phyloP scores from a whole-genome alignment of 257 asterid species.

The Rehmannia glutinosa region DNA sequence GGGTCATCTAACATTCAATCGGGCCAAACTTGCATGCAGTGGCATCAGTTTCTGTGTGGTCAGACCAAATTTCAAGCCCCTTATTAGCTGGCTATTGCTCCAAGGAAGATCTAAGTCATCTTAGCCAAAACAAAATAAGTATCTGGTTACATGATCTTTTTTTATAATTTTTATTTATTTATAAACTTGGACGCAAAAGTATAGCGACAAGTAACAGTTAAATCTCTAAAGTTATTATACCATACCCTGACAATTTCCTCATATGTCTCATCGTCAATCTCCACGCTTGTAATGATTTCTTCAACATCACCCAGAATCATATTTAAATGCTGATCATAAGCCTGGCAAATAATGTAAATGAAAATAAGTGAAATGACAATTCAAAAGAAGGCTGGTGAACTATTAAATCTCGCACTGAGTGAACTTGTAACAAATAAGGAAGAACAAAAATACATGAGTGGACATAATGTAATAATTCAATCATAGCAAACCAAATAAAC shows the following conservation, averaged over 20 bases:
- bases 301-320: conserved; percentile 90
- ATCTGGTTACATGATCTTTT: not conserved
- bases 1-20: no score
- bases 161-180: no score
- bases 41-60: no score
- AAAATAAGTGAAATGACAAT: not conserved
- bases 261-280: conserved; percentile 83
- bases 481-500: not conserved
- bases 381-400: not conserved
- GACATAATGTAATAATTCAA: not conserved
- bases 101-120: not conserved
- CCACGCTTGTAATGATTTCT: conserved; percentile 72
- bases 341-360: conserved; percentile 34
- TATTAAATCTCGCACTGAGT: not conserved
- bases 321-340: conserved; percentile 87
- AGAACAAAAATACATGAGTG: not conserved
- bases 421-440: not conserved
- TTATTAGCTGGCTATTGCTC: not conserved
- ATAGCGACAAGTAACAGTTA: not conserved
- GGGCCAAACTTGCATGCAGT: no score
- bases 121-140: not conserved
- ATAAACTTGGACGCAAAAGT: no score
- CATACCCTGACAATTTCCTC: conserved; percentile 90
- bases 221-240: not conserved
- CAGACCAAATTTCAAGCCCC: no score